Evolutionary conservation across 2,329 filamentous ascomycete genomes (phyloP), one percentile per base, ranked within the genome.

Genomic region (Alternaria burnsii): DNA sequence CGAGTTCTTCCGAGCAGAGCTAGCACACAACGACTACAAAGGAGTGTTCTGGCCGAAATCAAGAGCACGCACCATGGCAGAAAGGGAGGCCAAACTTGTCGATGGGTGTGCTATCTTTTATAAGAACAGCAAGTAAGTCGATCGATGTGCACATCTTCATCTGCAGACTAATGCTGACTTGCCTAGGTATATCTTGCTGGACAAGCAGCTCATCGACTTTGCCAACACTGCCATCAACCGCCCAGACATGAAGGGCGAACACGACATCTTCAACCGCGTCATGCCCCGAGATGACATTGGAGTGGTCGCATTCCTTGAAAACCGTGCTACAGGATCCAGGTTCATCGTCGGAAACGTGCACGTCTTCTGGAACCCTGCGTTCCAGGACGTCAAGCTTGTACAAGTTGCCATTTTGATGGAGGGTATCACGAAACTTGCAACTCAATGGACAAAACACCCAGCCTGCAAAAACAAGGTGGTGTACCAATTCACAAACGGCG

Each of bases 201-300:
- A 98, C 82, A 97, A 97, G 82, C 92, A 97, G 75, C 83, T 97
- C 65, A 90, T 99, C 72, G 93, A 97, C 78, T 97, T 97, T 76
- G 90, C 91, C 38, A 91, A 92, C 60, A 92, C 93, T 58, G 94
- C 94, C 67, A 97, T 99, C 79, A 95, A 96, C 76, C 86, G 95
- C 67, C 92, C 94, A 3, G 95, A 98, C 76, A 97, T 97, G 88
- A 98, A 98, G 82, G 92, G 94, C 58, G 93, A 97, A 73, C 92
- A 97, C 75, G 95, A 99, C 73, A 94, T 98, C 58, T 98, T 97
- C 85, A 99, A 99, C 78, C 91, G 95, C 28, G 91, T 99, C 62
- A 98, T 97, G 95, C 94, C 94, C 62, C 93, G 95, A 81, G 95
- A 99, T 83, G 94, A 98, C 76, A 97, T 99, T 78, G 95, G 91